Evolutionary conservation across 2,329 filamentous ascomycete species (phyloP).

Genomic region (Sclerotinia minor): DNA sequence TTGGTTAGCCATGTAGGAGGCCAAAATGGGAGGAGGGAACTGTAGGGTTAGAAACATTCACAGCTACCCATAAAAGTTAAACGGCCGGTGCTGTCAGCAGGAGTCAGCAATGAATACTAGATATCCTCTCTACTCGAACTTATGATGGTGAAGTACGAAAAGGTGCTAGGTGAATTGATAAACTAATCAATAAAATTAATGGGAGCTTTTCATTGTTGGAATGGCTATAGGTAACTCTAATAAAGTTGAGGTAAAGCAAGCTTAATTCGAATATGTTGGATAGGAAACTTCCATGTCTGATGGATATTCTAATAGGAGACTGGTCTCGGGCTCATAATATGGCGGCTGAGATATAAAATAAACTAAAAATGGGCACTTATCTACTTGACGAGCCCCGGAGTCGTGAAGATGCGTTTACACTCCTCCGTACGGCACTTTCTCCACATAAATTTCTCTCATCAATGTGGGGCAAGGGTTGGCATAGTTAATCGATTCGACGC

Average conservation of each 20-base stretch:
- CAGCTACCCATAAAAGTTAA: conserved; percentile 15
- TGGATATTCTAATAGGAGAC: neutral
- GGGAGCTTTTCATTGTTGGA: neutral
- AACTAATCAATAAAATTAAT: neutral
- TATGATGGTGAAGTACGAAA: neutral
- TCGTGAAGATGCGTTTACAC: neutral
- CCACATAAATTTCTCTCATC: conserved; percentile 7
- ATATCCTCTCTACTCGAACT: neutral
- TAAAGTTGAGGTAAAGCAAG: neutral
- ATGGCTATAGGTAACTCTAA: neutral
- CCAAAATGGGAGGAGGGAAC: conserved; percentile 6
- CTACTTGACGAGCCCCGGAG: neutral
- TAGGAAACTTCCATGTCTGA: neutral
- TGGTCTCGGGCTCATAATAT: neutral
- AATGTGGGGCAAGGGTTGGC: neutral
- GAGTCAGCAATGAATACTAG: conserved; percentile 8
- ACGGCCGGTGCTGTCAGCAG: conserved; percentile 11
- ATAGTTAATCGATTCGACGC: conserved; percentile 13
- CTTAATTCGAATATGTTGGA: neutral
- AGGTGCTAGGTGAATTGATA: neutral
- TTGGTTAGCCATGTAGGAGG: conserved; percentile 11
- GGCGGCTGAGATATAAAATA: neutral
- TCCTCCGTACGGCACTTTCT: neutral
- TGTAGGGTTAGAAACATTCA: conserved; percentile 23
- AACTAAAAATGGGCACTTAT: too few relatives aligned